Evolutionary conservation across 2,329 filamentous ascomycete genomes (phyloP).

Genomic region (Neocatenulostroma microsporum): DNA sequence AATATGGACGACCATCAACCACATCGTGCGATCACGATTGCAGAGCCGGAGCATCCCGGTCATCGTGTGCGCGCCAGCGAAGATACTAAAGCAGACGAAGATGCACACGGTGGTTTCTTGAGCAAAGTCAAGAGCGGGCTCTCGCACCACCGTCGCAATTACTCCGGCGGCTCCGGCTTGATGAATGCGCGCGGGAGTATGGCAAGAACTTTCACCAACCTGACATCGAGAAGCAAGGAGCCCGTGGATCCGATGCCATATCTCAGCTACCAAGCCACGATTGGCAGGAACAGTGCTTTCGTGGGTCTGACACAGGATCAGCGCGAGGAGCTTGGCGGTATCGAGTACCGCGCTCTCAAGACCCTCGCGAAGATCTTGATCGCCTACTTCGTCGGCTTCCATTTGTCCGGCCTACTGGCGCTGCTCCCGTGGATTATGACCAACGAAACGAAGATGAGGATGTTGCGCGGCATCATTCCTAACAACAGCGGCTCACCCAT

Average conservation of each 20-base stretch:
- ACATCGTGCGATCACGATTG: constrained; percentile 59
- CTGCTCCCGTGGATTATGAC: constrained; percentile 73
- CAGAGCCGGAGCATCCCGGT: constrained; percentile 50
- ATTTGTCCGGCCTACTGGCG: constrained; percentile 64
- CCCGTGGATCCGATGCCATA: constrained; percentile 66
- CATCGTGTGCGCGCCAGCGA: constrained; percentile 20
- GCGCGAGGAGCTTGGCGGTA: constrained; percentile 87
- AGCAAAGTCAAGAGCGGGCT: constrained; percentile 8
- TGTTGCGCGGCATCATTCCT: constrained; percentile 53
- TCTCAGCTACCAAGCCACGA: constrained; percentile 85
- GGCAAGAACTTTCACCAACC: constrained; percentile 48
- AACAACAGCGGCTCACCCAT: too few relatives aligned
- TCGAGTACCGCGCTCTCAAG: constrained; percentile 90
- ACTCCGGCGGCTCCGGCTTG: not conserved
- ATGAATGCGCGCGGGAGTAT: constrained; percentile 13
- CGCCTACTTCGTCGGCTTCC: constrained; percentile 75
- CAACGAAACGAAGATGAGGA: constrained; percentile 54
- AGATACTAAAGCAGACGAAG: too few relatives aligned
- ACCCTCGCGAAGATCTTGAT: constrained; percentile 71
- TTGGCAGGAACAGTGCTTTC: constrained; percentile 89
- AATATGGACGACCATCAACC: constrained; percentile 34
- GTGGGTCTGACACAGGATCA: constrained; percentile 82
- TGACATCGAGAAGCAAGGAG: constrained; percentile 40
- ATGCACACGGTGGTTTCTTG: constrained; percentile 15
- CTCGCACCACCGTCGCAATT: constrained; percentile 9